These are phyloP conservation scores for Hypoxylon sp. DNA, from an alignment of 2,329 filamentous ascomycete genomes.

Conservation along the genomic window DNA sequence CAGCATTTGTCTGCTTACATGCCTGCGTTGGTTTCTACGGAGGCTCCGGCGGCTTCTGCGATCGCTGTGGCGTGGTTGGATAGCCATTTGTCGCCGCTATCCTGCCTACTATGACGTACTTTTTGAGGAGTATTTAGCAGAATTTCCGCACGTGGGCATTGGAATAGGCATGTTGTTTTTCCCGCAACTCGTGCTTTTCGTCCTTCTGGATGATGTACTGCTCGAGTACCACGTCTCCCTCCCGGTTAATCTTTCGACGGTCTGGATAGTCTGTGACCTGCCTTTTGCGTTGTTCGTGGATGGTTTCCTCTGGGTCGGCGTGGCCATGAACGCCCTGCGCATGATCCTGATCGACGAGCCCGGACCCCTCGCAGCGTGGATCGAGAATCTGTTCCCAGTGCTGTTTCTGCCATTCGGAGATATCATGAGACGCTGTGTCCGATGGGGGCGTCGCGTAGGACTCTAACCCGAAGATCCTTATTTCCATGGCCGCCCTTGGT, in stretches of 20 bases:
- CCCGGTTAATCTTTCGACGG: conserved; percentile 8
- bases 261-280: conserved; percentile 3
- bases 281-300: conserved; percentile 2
- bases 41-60: conserved; percentile 2
- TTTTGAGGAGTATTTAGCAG: conserved; percentile 3
- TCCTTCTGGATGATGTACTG: conserved; percentile 18
- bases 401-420: background rate
- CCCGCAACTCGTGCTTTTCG: conserved; percentile 5
- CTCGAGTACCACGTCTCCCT: conserved; percentile 13
- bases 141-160: background rate
- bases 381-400: conserved; percentile 1
- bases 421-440: background rate
- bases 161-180: conserved; percentile 7
- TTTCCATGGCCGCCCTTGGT: conserved; percentile 3
- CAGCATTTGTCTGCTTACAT: conserved; percentile 7
- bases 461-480: background rate
- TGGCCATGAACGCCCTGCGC: background rate
- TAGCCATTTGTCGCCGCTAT: conserved; percentile 15
- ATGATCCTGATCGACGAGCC: conserved; percentile 5
- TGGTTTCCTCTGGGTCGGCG: background rate
- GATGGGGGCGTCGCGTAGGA: background rate
- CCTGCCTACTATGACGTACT: background rate
- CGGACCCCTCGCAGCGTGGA: conserved; percentile 4
- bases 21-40: conserved; percentile 13
- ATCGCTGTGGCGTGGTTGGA: conserved; percentile 3